Conservation (phyloP, 1,284 basidiomycete species). For the Trametes sp. region DNA sequence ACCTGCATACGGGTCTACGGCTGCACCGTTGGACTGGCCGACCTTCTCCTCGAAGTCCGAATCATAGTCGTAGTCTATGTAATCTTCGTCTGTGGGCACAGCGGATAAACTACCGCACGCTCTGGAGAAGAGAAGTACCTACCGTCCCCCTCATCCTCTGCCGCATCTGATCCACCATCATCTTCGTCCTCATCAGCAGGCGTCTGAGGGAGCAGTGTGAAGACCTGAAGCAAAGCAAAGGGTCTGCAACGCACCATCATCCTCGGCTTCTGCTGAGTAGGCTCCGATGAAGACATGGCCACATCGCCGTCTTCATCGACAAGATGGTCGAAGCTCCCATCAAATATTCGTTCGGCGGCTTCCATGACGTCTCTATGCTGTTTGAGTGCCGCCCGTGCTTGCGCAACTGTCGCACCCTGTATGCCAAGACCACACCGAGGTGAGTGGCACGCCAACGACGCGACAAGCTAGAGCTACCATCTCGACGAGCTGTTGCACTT, state of each 20-base stretch:
- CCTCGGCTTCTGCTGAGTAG: slow-evolving; percentile 34
- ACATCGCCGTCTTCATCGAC: slow-evolving; percentile 57
- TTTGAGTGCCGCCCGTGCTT: slow-evolving; percentile 80
- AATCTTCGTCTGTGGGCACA: slow-evolving; percentile 54
- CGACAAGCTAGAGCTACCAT: slow-evolving; percentile 41
- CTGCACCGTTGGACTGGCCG: slow-evolving; percentile 52
- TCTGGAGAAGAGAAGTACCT: slow-evolving; percentile 26
- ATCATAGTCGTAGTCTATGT: slow-evolving; percentile 82
- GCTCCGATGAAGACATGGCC: slow-evolving; percentile 36
- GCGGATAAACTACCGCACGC: background rate
- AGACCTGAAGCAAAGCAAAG: background rate
- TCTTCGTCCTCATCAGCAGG: slow-evolving; percentile 59
- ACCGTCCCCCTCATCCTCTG: slow-evolving; percentile 58
- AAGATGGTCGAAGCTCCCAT: slow-evolving; percentile 81
- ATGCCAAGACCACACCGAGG: background rate
- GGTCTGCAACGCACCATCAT: slow-evolving; percentile 36
- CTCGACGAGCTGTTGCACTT: slow-evolving; percentile 48
- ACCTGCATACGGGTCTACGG: slow-evolving; percentile 86
- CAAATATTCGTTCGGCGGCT: slow-evolving; percentile 86
- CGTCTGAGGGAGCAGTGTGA: slow-evolving; percentile 51
- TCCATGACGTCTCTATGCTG: slow-evolving; percentile 87
- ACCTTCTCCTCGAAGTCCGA: slow-evolving; percentile 57
- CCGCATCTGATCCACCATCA: slow-evolving; percentile 49
- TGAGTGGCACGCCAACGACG: background rate
- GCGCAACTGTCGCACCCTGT: slow-evolving; percentile 79